Evolutionary conservation across 2,329 filamentous ascomycete genomes (phyloP).

Genomic region (Neopestalotiopsis sp.): DNA sequence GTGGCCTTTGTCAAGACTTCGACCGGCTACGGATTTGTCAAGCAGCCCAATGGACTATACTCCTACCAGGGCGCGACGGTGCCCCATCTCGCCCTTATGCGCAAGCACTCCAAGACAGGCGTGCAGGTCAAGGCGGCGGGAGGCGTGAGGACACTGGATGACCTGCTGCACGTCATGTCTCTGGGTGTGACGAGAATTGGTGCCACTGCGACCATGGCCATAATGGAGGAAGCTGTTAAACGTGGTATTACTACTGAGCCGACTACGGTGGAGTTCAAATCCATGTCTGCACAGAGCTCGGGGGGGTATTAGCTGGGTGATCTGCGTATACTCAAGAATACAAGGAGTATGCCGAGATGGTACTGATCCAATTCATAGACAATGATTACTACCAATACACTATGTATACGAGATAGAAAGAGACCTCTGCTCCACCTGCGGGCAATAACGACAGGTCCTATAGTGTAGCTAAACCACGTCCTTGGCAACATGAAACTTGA

Average conservation of each 20-base stretch:
- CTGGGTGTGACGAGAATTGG: slow-evolving; percentile 61
- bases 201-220: slow-evolving; percentile 57
- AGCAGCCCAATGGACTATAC: slow-evolving; percentile 55
- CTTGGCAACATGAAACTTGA: too few species aligned
- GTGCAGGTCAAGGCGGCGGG: slow-evolving; percentile 64
- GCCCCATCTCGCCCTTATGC: slow-evolving; percentile 58
- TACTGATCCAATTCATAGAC: too few species aligned
- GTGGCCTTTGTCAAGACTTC: slow-evolving; percentile 67
- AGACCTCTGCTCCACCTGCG: too few species aligned
- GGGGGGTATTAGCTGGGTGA: neutral
- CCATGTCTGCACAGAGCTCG: neutral
- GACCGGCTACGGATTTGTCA: slow-evolving; percentile 65
- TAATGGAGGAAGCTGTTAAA: slow-evolving; percentile 57
- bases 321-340: too few species aligned
- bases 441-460: too few species aligned
- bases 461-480: too few species aligned
- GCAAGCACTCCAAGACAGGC: slow-evolving; percentile 42
- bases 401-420: too few species aligned
- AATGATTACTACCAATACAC: too few species aligned
- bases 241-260: slow-evolving; percentile 47
- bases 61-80: slow-evolving; percentile 59
- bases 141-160: slow-evolving; percentile 60
- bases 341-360: too few species aligned
- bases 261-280: neutral
- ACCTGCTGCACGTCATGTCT: slow-evolving; percentile 57